Evolutionary conservation across 169 alveolate genomes (phyloP).

Genomic region (Plasmodium malariae): DNA sequence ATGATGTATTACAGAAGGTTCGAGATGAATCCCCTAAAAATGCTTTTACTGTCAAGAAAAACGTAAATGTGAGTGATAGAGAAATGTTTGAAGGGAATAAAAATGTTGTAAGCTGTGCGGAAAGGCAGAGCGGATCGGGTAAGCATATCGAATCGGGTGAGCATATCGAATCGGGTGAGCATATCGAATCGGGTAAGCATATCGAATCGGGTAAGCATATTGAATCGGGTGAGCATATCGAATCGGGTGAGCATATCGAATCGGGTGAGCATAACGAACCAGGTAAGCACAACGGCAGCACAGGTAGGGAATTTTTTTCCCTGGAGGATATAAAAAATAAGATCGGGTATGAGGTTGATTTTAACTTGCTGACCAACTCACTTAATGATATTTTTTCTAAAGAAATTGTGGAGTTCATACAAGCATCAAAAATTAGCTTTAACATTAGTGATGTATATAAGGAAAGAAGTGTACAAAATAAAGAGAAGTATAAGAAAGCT

Average conservation of each 20-base stretch:
- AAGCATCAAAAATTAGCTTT: constrained; percentile 61
- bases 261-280: too few relatives aligned
- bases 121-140: too few relatives aligned
- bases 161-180: too few relatives aligned
- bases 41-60: too few relatives aligned
- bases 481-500: constrained; percentile 48
- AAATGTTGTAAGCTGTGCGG: neutral
- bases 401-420: constrained; percentile 72
- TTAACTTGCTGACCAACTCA: constrained; percentile 44
- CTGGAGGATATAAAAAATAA: constrained; percentile 13
- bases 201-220: too few relatives aligned
- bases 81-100: neutral
- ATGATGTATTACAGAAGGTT: too few relatives aligned
- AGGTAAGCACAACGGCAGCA: neutral
- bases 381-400: constrained; percentile 73
- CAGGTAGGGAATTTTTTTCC: neutral
- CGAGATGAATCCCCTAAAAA: too few relatives aligned
- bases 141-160: too few relatives aligned
- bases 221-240: too few relatives aligned
- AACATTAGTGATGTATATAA: constrained; percentile 67
- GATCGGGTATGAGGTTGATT: constrained; percentile 48
- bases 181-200: too few relatives aligned
- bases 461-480: constrained; percentile 37
- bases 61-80: too few relatives aligned
- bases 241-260: too few relatives aligned